Conservation (phyloP, 2,329 filamentous ascomycete genomes). For the Colletotrichum higginsianum region DNA sequence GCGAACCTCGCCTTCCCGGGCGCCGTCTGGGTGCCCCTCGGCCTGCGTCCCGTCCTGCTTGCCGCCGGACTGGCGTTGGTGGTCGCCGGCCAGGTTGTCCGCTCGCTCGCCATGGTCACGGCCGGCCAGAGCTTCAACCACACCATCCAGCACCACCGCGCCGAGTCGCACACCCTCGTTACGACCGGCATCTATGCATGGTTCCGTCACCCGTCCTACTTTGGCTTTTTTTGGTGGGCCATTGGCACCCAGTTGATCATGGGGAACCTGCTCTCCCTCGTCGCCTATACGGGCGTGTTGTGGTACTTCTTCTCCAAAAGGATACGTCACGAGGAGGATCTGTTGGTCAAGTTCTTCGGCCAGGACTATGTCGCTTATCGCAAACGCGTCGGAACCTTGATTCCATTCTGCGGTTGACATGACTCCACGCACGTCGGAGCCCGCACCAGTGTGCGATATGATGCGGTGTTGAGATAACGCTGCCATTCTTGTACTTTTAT, state of each 20-base stretch:
- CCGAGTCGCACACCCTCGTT: constrained; percentile 82
- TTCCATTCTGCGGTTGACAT: constrained; percentile 72
- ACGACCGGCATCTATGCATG: constrained; percentile 83
- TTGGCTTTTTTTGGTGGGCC: constrained; percentile 99
- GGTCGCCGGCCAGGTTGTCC: constrained; percentile 78
- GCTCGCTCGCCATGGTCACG: constrained; percentile 89
- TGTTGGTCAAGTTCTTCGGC: constrained; percentile 86
- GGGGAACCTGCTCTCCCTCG: constrained; percentile 85
- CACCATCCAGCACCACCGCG: constrained; percentile 80
- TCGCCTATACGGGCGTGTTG: constrained; percentile 80
- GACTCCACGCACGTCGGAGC: not conserved
- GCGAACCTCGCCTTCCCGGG: constrained; percentile 70
- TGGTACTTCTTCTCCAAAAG: constrained; percentile 88
- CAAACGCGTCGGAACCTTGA: constrained; percentile 79
- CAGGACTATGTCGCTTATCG: constrained; percentile 84
- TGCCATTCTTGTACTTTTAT: constrained; percentile 1
- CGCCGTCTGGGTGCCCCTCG: constrained; percentile 62
- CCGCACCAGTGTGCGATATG: not conserved
- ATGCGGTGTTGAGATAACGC: not conserved
- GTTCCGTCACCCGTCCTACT: constrained; percentile 91
- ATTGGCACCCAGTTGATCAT: constrained; percentile 93
- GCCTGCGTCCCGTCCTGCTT: constrained; percentile 58
- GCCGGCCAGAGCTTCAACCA: constrained; percentile 95
- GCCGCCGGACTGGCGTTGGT: constrained; percentile 76
- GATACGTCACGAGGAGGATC: constrained; percentile 83